Evolutionary conservation across 1,139 yeast genomes (phyloP).

Genomic region (Saccharomyces hybrid): DNA sequence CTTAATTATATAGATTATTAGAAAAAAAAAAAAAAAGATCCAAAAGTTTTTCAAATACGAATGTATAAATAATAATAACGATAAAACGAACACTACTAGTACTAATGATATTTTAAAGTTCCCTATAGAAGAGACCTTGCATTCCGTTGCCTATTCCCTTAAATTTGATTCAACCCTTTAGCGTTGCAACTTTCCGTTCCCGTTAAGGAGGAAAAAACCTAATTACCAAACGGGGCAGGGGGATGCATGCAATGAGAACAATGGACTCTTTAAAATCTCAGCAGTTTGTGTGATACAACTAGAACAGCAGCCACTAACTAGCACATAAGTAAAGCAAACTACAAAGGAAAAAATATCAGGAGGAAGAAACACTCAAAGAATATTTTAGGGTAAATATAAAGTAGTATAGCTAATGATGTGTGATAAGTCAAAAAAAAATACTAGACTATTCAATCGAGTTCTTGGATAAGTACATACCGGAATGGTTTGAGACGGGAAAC

Average conservation of each 20-base stretch:
- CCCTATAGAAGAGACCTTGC: neutral
- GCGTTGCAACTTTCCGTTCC: neutral
- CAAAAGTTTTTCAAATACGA: neutral
- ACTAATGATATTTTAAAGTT: neutral
- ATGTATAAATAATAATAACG: neutral
- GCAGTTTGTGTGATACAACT: neutral
- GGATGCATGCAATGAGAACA: neutral
- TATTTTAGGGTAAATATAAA: slow-evolving; percentile 4
- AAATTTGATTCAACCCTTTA: neutral
- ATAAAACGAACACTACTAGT: neutral
- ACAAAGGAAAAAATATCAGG: neutral
- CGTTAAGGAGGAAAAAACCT: slow-evolving; percentile 1
- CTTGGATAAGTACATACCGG: slow-evolving; percentile 18
- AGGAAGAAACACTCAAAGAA: slow-evolving; percentile 16
- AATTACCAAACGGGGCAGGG: neutral
- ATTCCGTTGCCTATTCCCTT: neutral
- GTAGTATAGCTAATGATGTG: neutral
- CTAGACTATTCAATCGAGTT: slow-evolving; percentile 14
- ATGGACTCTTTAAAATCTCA: neutral
- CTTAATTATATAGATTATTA: neutral
- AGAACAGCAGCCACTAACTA: neutral
- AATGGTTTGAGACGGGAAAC: slow-evolving; percentile 18
- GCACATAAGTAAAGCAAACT: neutral
- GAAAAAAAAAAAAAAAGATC: neutral
- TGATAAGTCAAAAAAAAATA: slow-evolving; percentile 2